Evolutionary conservation across 2,329 filamentous ascomycete species (phyloP), one percentile per base, ranked within the genome.

Genomic region (Pezicula neosporulosa): DNA sequence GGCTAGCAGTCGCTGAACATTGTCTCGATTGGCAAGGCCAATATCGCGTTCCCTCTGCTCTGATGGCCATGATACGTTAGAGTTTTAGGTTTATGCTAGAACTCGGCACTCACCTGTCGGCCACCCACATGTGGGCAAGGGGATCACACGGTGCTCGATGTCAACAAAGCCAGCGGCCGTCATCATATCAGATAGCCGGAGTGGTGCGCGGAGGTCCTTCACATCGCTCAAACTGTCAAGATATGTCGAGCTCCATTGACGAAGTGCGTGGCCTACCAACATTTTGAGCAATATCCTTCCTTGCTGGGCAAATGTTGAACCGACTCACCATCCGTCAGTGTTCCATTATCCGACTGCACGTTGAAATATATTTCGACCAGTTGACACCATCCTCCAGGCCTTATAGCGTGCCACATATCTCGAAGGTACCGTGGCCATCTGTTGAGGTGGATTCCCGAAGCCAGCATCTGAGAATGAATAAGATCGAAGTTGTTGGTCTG

Each of bases 361-460:
- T 90, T 90, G 67, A 86, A 86, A 63, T 95, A 90, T 61, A 92
- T 81, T 65, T 96, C 92, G n/a, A 89, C 81, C 78, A 96, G 85
- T 64, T 96, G 90, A 53, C 88, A 80, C 90, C 90, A 96, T 1
- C 92, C 91, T 2, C 85, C 87, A 6, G 84, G 86, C 47, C 82
- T 86, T 56, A 92, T 72, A 9, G 90, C 78, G 19, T 82, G 77
- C 57, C 82, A 80, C 54, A 96, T 87, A 60, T 96, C 92, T 59
- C 77, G 75, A 57, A 96, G 69, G 68, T 95, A 96, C 30, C 77
- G 77, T 50, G 73, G 70, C 92, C 92, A 97, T 66, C 90, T 80
- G 55, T 77, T 61, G 19, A 44, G 45, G 42, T 65, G 63, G 35
- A 66, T 62, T 9, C 59, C 61, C n/a, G 52, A 44, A 16, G 60